phyloP scores from a whole-genome alignment of 140 eudicot species.

The Anethum foeniculum region DNA sequence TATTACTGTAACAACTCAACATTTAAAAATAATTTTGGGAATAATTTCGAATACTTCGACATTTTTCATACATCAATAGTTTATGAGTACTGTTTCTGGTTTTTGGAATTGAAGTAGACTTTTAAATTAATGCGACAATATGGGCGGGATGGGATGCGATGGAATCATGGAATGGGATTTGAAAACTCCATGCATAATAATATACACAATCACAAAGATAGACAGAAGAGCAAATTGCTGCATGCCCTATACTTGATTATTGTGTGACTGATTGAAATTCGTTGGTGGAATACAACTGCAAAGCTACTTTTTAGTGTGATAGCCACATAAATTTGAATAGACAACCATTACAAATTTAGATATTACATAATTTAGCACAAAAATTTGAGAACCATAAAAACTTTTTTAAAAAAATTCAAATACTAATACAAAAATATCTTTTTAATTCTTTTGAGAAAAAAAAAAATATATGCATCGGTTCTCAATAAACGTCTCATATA shows the following conservation, averaged over 20 bases:
- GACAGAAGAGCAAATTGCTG: conserved; percentile 10
- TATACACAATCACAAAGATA: neutral
- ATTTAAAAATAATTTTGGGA: too few relatives aligned
- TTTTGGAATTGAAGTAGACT: neutral
- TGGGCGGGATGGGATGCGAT: neutral
- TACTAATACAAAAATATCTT: too few relatives aligned
- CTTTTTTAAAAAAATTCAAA: too few relatives aligned
- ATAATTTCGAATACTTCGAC: too few relatives aligned
- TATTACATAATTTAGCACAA: too few relatives aligned
- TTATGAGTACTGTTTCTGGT: too few relatives aligned
- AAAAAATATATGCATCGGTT: too few relatives aligned
- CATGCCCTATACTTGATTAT: conserved; percentile 15
- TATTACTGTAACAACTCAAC: too few relatives aligned
- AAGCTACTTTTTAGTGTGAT: conserved; percentile 19
- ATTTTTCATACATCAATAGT: too few relatives aligned
- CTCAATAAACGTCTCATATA: too few relatives aligned
- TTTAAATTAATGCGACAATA: neutral
- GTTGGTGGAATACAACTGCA: conserved; percentile 57
- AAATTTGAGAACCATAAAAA: neutral
- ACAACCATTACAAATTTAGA: neutral
- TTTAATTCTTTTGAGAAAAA: too few relatives aligned
- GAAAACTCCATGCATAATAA: neutral
- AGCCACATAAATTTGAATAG: conserved; percentile 19
- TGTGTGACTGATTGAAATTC: conserved; percentile 1
- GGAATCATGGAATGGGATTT: conserved; percentile 8